These are phyloP conservation scores for Centrapalus pauciflorus DNA, from an alignment of 129 eudicot genomes.

Conservation along the genomic window DNA sequence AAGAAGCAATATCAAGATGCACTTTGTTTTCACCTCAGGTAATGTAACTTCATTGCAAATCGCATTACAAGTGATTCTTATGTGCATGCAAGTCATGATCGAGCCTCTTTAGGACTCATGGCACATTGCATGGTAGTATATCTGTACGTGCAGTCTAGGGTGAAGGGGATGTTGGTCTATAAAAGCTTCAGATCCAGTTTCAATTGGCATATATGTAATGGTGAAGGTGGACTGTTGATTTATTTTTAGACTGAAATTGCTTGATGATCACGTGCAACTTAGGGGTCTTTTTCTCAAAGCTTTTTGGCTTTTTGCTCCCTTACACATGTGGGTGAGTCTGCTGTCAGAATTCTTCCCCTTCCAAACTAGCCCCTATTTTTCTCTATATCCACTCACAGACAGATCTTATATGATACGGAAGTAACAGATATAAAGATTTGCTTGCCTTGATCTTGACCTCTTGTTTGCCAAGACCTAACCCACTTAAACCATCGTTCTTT, in stretches of 20 bases:
- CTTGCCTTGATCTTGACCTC: too few relatives aligned
- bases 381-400: too few relatives aligned
- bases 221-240: not conserved
- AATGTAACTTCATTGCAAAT: conserved; percentile 7
- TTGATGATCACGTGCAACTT: not conserved
- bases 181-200: not conserved
- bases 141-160: not conserved
- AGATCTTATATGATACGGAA: too few relatives aligned
- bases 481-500: too few relatives aligned
- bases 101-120: not conserved
- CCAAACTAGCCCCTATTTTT: too few relatives aligned
- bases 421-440: too few relatives aligned
- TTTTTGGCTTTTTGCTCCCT: too few relatives aligned
- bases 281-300: too few relatives aligned
- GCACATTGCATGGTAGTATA: not conserved
- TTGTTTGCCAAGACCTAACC: too few relatives aligned
- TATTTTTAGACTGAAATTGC: not conserved
- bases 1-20: conserved; percentile 94
- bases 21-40: conserved; percentile 90
- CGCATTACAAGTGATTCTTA: not conserved
- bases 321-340: too few relatives aligned
- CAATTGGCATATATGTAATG: not conserved
- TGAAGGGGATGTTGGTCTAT: not conserved
- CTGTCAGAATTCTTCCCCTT: too few relatives aligned
- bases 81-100: not conserved